Percentiles rank a stretch among this genome's conserved stretches.
Evolutionary conservation across 306 rosid genomes (phyloP).

Genomic region (Pyrus betulifolia): DNA sequence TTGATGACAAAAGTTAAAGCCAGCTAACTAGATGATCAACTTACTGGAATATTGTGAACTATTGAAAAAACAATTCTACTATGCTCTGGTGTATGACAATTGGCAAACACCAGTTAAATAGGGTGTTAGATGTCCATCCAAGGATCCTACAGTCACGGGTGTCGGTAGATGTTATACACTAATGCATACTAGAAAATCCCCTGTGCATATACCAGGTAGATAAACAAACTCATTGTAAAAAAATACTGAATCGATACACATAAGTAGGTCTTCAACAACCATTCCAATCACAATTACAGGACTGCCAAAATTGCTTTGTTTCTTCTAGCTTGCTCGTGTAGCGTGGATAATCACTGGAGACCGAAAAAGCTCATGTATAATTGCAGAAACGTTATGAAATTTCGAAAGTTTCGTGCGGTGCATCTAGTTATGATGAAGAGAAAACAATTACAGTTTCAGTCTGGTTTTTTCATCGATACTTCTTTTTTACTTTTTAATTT

Average conservation of each 20-base stretch:
- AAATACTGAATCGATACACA: background rate
- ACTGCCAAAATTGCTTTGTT: background rate
- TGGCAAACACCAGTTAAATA: background rate
- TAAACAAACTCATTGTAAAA: background rate
- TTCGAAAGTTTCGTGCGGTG: background rate
- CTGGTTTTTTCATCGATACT: background rate
- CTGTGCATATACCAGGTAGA: background rate
- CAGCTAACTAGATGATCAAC: background rate
- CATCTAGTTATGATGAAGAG: background rate
- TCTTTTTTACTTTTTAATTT: background rate
- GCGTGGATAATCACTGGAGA: background rate
- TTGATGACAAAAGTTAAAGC: background rate
- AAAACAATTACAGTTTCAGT: background rate
- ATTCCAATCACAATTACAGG: background rate
- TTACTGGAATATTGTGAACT: background rate
- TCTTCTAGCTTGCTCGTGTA: background rate
- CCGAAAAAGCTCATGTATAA: background rate
- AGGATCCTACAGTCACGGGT: background rate
- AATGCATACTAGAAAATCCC: background rate
- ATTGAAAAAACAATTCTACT: too few relatives aligned
- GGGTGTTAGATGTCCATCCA: background rate
- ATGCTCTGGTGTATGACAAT: background rate
- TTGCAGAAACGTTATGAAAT: background rate
- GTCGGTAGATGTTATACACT: background rate
- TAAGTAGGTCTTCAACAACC: constrained; percentile 5